These are phyloP conservation scores for Stagonosporopsis vannaccii DNA, from an alignment of 2,329 filamentous ascomycete species.

Conservation along the genomic window DNA sequence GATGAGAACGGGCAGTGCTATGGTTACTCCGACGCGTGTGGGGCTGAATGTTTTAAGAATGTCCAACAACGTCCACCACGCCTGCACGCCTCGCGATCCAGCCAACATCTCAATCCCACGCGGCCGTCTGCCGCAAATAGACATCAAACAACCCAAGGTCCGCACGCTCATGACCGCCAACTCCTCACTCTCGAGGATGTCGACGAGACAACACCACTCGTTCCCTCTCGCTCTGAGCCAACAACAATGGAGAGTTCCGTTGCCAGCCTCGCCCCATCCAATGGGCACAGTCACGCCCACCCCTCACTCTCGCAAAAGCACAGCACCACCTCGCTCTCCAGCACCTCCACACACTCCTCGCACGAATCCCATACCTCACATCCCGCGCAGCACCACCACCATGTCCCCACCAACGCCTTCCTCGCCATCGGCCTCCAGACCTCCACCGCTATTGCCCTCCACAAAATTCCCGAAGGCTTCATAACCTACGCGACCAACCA, in stretches of 20 bases:
- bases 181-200: constrained; percentile 37
- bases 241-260: constrained; percentile 32
- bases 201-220: constrained; percentile 33
- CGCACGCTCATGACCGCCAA: constrained; percentile 36
- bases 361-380: constrained; percentile 30
- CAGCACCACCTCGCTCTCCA: constrained; percentile 16
- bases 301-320: constrained; percentile 7
- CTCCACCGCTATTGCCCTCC: constrained; percentile 90
- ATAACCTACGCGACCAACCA: constrained; percentile 98
- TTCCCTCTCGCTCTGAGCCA: constrained; percentile 34
- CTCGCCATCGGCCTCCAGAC: constrained; percentile 95
- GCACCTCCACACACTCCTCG: constrained; percentile 12
- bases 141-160: constrained; percentile 31
- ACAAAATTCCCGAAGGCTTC: constrained; percentile 89
- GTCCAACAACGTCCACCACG: constrained; percentile 48
- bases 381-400: constrained; percentile 78
- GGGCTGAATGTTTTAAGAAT: constrained; percentile 66
- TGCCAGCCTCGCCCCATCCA: constrained; percentile 24
- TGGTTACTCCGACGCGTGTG: constrained; percentile 68
- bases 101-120: constrained; percentile 22
- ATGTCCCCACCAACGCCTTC: constrained; percentile 93
- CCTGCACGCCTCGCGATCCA: constrained; percentile 28
- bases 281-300: constrained; percentile 7
- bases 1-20: constrained; percentile 67
- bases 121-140: constrained; percentile 32